Percentiles rank a stretch among this genome's conserved stretches.
Conservation (phyloP, 2,329 filamentous ascomycete genomes). For the Ceratocystiopsis minuta region DNA sequence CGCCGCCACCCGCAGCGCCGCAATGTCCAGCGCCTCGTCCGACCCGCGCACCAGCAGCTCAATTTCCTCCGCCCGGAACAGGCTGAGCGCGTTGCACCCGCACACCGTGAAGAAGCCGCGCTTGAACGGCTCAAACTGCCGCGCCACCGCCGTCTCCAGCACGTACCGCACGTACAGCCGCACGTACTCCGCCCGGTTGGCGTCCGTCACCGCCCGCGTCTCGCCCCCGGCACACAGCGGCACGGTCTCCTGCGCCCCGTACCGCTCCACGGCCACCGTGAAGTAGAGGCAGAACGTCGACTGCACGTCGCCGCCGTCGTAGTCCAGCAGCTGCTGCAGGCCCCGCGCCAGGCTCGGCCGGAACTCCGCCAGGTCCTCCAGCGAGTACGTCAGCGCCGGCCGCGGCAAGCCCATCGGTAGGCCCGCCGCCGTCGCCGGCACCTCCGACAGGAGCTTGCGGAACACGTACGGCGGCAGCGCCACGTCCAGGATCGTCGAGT, state of each 20-base stretch:
- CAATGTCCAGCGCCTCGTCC: slow-evolving; percentile 66
- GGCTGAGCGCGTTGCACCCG: slow-evolving; percentile 67
- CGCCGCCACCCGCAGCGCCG: slow-evolving; percentile 56
- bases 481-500: slow-evolving; percentile 81
- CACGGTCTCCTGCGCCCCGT: slow-evolving; percentile 47
- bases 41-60: slow-evolving; percentile 74
- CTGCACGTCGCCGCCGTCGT: slow-evolving; percentile 60
- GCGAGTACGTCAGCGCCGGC: slow-evolving; percentile 50
- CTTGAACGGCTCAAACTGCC: slow-evolving; percentile 88
- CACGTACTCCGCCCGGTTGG: slow-evolving; percentile 72
- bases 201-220: slow-evolving; percentile 59
- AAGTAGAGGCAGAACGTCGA: slow-evolving; percentile 69
- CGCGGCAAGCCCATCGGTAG: slow-evolving; percentile 34
- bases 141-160: slow-evolving; percentile 57
- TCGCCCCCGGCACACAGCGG: slow-evolving; percentile 62
- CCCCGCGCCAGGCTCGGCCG: slow-evolving; percentile 59
- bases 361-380: slow-evolving; percentile 72
- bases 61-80: slow-evolving; percentile 83
- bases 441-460: slow-evolving; percentile 64
- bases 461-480: slow-evolving; percentile 80
- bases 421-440: slow-evolving; percentile 40
- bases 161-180: slow-evolving; percentile 67
- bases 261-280: slow-evolving; percentile 57
- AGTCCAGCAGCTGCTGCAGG: slow-evolving; percentile 59
- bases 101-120: slow-evolving; percentile 87